phyloP scores from a whole-genome alignment of 1,139 yeast genomes.

The Magnusiomyces magnusii region DNA sequence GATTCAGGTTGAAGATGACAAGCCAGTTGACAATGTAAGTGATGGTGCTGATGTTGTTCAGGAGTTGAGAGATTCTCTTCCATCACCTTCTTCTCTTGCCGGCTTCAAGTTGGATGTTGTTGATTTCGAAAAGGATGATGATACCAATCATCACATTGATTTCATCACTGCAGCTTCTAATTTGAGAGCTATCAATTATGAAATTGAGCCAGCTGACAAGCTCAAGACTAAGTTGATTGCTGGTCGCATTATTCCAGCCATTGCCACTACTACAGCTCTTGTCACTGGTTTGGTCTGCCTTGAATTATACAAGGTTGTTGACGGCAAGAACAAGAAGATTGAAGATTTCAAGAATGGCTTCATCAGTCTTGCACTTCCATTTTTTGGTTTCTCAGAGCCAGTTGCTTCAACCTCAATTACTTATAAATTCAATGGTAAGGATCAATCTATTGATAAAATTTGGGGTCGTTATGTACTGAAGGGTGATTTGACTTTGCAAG shows the following conservation, averaged over 20 bases:
- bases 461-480: slow-evolving; percentile 91
- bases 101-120: slow-evolving; percentile 82
- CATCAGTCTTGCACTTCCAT: slow-evolving; percentile 88
- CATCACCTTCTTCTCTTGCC: slow-evolving; percentile 82
- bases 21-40: slow-evolving; percentile 43
- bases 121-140: slow-evolving; percentile 97
- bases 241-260: slow-evolving; percentile 96
- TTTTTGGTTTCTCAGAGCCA: slow-evolving; percentile 96
- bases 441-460: slow-evolving; percentile 71
- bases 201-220: slow-evolving; percentile 52
- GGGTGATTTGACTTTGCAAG: slow-evolving; percentile 71
- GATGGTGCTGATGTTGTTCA: slow-evolving; percentile 42
- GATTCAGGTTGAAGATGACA: slow-evolving; percentile 89
- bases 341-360: slow-evolving; percentile 95
- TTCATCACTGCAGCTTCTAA: slow-evolving; percentile 97
- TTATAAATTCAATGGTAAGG: slow-evolving; percentile 48
- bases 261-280: slow-evolving; percentile 95
- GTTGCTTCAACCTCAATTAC: slow-evolving; percentile 74
- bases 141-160: slow-evolving; percentile 90
- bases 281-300: slow-evolving; percentile 93
- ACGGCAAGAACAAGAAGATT: slow-evolving; percentile 52
- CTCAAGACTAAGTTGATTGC: slow-evolving; percentile 68
- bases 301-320: slow-evolving; percentile 87
- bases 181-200: slow-evolving; percentile 87
- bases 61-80: slow-evolving; percentile 65